Percentiles rank a stretch among this genome's conserved stretches.
Evolutionary conservation across 352 stramenopile genomes (phyloP).

Genomic region (Globisporangium parvum): DNA sequence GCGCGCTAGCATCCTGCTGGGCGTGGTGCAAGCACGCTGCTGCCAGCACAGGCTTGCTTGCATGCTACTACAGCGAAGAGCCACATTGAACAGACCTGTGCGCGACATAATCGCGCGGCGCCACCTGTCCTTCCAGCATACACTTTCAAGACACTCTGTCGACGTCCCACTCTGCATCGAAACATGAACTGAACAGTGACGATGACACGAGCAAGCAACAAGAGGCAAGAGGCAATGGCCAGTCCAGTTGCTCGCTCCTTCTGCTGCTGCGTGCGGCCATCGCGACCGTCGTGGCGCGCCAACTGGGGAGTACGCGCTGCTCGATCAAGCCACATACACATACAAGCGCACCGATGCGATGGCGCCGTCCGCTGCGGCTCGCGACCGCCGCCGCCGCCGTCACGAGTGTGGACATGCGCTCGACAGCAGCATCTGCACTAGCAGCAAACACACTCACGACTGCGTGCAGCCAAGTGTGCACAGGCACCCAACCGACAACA

Average conservation of each 20-base stretch:
- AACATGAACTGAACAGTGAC: no score
- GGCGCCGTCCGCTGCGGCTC: conserved; percentile 1
- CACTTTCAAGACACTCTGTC: no score
- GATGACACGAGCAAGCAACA: background rate
- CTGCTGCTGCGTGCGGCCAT: background rate
- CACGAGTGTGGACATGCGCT: no score
- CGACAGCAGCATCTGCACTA: background rate
- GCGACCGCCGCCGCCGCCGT: background rate
- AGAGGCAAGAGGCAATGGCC: background rate
- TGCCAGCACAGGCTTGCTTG: no score
- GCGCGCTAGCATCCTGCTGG: no score
- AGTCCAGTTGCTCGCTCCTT: background rate
- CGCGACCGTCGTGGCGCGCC: background rate
- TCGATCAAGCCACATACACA: background rate
- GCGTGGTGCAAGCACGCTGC: no score
- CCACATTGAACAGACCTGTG: no score
- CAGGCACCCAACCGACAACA: background rate
- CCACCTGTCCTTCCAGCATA: no score
- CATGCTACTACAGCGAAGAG: no score
- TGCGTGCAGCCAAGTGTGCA: conserved; percentile 9
- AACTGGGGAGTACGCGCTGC: background rate
- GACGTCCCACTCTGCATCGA: no score
- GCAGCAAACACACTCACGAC: background rate
- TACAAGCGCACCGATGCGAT: conserved; percentile 2
- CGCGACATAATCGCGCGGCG: no score